Conservation (phyloP, 768 basidiomycete species). For the Panaeolus papilionaceus region DNA sequence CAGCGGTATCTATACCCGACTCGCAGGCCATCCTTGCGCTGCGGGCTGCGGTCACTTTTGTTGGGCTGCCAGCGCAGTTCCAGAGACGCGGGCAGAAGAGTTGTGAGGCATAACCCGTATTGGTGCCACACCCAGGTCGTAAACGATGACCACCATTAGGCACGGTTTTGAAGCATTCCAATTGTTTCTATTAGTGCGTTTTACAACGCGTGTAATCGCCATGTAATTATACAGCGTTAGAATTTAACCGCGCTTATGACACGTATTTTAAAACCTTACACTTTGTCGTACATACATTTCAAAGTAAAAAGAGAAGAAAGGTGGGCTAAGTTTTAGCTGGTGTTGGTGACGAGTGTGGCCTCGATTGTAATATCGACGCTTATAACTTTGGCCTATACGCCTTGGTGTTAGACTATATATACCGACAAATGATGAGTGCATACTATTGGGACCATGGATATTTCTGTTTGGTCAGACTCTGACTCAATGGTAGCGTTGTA, state of each 20-base stretch:
- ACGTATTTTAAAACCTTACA: too few relatives aligned
- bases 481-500: neutral
- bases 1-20: slow-evolving; percentile 23
- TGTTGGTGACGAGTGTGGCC: neutral
- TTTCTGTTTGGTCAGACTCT: neutral
- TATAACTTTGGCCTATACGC: neutral
- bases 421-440: neutral
- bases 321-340: too few relatives aligned
- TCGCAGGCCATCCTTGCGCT: slow-evolving; percentile 71
- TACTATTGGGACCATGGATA: neutral
- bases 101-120: neutral
- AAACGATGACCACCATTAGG: too few relatives aligned
- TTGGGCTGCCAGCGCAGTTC: slow-evolving; percentile 56
- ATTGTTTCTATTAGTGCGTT: too few relatives aligned
- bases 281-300: neutral
- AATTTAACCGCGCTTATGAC: too few relatives aligned
- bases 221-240: too few relatives aligned
- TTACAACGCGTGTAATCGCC: too few relatives aligned
- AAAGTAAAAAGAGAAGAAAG: too few relatives aligned
- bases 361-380: neutral
- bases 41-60: slow-evolving; percentile 86
- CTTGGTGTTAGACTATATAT: neutral
- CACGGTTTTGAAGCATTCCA: too few relatives aligned
- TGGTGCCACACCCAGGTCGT: too few relatives aligned
- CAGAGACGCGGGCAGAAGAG: slow-evolving; percentile 18